These are phyloP conservation scores for Colletotrichum endophyticum DNA, from an alignment of 2,329 filamentous ascomycete genomes.

Conservation along the genomic window DNA sequence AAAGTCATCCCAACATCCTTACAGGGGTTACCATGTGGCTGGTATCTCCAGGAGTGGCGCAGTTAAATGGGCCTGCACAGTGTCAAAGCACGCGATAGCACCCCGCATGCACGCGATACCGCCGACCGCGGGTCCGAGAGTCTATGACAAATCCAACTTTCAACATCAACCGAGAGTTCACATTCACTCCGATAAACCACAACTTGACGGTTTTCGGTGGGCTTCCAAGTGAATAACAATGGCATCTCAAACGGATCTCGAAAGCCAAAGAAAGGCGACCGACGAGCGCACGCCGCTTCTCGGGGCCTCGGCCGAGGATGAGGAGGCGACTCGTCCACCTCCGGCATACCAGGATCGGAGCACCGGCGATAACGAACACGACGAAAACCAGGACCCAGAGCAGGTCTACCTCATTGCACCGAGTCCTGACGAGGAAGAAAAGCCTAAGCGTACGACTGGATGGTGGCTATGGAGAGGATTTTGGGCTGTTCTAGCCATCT, in stretches of 20 bases:
- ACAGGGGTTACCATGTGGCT: background rate
- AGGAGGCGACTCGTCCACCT: background rate
- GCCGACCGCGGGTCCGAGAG: slow-evolving; percentile 4
- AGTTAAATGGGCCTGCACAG: background rate
- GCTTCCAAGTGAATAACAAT: background rate
- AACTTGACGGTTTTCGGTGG: background rate
- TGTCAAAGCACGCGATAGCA: slow-evolving; percentile 17
- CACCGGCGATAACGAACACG: background rate
- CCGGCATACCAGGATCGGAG: background rate
- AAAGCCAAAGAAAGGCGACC: slow-evolving; percentile 1
- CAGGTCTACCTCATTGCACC: background rate
- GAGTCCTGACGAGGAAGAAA: background rate
- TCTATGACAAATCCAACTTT: background rate
- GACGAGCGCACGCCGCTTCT: slow-evolving; percentile 28
- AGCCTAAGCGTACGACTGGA: slow-evolving; percentile 12
- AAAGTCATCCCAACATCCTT: background rate
- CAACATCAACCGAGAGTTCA: background rate
- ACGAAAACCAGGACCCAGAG: slow-evolving; percentile 8
- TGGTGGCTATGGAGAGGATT: slow-evolving; percentile 41
- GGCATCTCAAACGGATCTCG: background rate
- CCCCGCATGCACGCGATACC: slow-evolving; percentile 19
- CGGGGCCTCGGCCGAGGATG: background rate
- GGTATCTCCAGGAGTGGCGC: background rate
- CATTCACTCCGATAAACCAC: background rate
- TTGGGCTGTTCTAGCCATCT: slow-evolving; percentile 35